phyloP scores from a whole-genome alignment of 208 protist species.

The Crithidia brevicula region DNA sequence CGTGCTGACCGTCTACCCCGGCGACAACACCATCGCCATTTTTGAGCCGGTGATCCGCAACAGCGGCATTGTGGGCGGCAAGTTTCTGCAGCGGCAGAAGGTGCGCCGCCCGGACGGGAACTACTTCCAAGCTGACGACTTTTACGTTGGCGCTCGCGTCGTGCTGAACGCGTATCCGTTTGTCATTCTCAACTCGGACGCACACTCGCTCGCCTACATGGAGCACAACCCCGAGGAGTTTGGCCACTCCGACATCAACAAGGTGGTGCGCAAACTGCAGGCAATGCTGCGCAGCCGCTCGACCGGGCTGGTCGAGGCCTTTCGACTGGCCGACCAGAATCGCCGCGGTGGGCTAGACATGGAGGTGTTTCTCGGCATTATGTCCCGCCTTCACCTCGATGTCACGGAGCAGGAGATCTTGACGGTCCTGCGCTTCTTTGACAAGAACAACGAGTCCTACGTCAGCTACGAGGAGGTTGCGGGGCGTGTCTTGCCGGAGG shows the following conservation, averaged over 20 bases:
- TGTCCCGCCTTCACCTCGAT: conserved; percentile 67
- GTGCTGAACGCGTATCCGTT: conserved; percentile 85
- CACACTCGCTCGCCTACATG: conserved; percentile 93
- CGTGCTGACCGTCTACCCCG: conserved; percentile 90
- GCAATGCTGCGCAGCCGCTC: conserved; percentile 82
- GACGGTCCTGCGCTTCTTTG: conserved; percentile 92
- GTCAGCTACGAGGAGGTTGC: conserved; percentile 91
- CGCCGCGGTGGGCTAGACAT: conserved; percentile 72
- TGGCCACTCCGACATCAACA: conserved; percentile 87
- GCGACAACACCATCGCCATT: conserved; percentile 94
- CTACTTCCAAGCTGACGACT: conserved; percentile 78
- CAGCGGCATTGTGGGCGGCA: conserved; percentile 94
- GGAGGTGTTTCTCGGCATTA: conserved; percentile 77
- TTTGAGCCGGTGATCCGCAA: conserved; percentile 93
- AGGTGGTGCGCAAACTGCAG: conserved; percentile 87
- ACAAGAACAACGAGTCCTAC: conserved; percentile 90
- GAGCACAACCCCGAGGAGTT: conserved; percentile 88
- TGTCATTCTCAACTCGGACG: conserved; percentile 84
- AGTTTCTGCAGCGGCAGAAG: conserved; percentile 91
- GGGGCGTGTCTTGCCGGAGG: conserved; percentile 77
- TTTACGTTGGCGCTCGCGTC: conserved; percentile 87
- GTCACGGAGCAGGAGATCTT: conserved; percentile 92
- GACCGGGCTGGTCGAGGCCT: conserved; percentile 83
- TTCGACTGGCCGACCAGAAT: conserved; percentile 70
- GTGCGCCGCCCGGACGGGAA: conserved; percentile 66